Evolutionary conservation across 192 early-diverging fungal genomes (phyloP).

Genomic region (Funneliformis mosseae): DNA sequence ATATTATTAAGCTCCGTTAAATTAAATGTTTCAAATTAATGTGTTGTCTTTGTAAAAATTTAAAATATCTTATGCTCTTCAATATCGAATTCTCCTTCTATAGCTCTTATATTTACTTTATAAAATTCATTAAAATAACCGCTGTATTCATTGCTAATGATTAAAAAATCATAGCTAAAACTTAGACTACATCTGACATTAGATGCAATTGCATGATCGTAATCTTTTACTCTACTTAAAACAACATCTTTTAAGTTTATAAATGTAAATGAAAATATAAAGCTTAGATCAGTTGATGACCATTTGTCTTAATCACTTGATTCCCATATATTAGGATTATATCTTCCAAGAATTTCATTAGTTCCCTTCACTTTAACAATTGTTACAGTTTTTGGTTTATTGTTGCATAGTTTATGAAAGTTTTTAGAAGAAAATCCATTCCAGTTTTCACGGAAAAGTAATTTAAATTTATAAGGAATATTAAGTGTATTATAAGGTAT

Average conservation of each 20-base stretch:
- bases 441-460: not conserved
- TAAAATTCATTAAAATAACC: too few relatives aligned
- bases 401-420: not conserved
- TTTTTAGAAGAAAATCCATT: not conserved
- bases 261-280: not conserved
- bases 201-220: too few relatives aligned
- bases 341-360: slow-evolving; percentile 18
- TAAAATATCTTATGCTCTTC: too few relatives aligned
- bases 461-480: not conserved
- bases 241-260: not conserved
- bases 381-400: not conserved
- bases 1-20: too few relatives aligned
- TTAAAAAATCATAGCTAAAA: too few relatives aligned
- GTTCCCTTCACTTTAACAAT: not conserved
- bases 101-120: too few relatives aligned
- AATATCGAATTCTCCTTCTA: too few relatives aligned
- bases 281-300: not conserved
- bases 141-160: too few relatives aligned
- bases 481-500: not conserved
- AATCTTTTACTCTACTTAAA: not conserved
- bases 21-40: too few relatives aligned
- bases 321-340: not conserved
- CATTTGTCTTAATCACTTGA: not conserved
- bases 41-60: too few relatives aligned
- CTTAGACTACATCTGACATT: too few relatives aligned